Conservation (phyloP, 2,329 filamentous ascomycete species). For the Didymella pomorum region DNA sequence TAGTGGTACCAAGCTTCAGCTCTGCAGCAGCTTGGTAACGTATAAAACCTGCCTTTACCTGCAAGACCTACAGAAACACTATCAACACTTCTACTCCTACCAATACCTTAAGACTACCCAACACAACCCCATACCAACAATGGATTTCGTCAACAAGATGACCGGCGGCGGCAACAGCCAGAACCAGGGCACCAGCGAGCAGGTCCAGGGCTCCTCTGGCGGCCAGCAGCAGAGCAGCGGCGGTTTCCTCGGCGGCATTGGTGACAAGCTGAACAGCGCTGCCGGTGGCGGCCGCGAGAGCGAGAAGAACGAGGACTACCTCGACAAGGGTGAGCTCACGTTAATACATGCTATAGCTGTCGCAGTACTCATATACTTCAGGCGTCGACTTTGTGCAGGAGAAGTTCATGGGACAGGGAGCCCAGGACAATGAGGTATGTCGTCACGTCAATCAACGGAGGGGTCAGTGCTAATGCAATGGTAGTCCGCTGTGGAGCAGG, state of each 20-base stretch:
- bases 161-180: slow-evolving; percentile 51
- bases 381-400: slow-evolving; percentile 82
- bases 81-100: slow-evolving; percentile 1
- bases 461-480: slow-evolving; percentile 20
- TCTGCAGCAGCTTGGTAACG: slow-evolving; percentile 6
- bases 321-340: slow-evolving; percentile 74
- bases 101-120: slow-evolving; percentile 14
- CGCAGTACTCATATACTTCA: slow-evolving; percentile 47
- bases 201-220: slow-evolving; percentile 16
- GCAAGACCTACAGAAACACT: slow-evolving; percentile 6
- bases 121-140: slow-evolving; percentile 34
- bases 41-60: slow-evolving; percentile 15
- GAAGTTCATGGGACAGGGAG: slow-evolving; percentile 72
- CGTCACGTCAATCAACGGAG: neutral
- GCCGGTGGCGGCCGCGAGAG: slow-evolving; percentile 76
- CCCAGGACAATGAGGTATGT: slow-evolving; percentile 64
- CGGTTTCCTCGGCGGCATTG: slow-evolving; percentile 65
- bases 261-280: slow-evolving; percentile 74
- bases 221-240: slow-evolving; percentile 36
- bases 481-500: slow-evolving; percentile 74
- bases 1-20: slow-evolving; percentile 16
- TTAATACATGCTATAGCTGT: neutral
- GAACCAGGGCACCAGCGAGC: slow-evolving; percentile 39
- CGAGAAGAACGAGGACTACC: slow-evolving; percentile 82
- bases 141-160: slow-evolving; percentile 60